Evolutionary conservation across 2,329 filamentous ascomycete genomes (phyloP).

Genomic region (Grosmannia clavigera): DNA sequence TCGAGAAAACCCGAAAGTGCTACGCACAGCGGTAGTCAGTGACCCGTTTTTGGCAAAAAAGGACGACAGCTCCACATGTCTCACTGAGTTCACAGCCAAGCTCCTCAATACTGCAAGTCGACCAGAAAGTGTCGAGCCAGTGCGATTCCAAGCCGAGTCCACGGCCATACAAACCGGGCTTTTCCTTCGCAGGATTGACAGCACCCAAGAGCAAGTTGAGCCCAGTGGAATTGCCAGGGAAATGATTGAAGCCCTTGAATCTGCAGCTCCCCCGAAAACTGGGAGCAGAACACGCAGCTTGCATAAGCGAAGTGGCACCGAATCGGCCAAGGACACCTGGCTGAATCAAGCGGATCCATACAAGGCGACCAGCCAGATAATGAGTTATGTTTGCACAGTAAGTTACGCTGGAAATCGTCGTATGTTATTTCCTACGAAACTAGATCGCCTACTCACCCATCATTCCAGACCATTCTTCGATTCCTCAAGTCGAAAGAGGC

Average conservation of each 20-base stretch:
- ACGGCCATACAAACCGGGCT: not conserved
- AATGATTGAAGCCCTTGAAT: conserved; percentile 7
- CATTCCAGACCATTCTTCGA: conserved; percentile 8
- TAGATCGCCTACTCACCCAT: not conserved
- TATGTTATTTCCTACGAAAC: not conserved
- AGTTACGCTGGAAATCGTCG: not conserved
- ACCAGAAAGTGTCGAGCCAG: not conserved
- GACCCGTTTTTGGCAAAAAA: conserved; percentile 6
- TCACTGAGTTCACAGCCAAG: conserved; percentile 7
- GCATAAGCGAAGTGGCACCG: conserved; percentile 1
- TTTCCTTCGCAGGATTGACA: not conserved
- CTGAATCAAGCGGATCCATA: conserved; percentile 9
- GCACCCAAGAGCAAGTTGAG: not conserved
- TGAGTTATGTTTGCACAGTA: conserved; percentile 13
- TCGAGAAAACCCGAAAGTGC: not conserved
- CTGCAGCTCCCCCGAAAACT: not conserved
- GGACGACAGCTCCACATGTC: not conserved
- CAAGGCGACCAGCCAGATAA: conserved; percentile 8
- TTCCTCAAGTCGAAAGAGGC: conserved; percentile 12
- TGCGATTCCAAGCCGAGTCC: not conserved
- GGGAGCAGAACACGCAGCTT: not conserved
- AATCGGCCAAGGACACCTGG: conserved; percentile 5
- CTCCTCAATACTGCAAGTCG: conserved; percentile 1
- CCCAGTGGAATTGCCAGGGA: conserved; percentile 2
- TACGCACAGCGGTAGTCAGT: not conserved